Base-by-base conservation (phyloP, 1,284 basidiomycete species). In the Inonotus obliquus region DNA sequence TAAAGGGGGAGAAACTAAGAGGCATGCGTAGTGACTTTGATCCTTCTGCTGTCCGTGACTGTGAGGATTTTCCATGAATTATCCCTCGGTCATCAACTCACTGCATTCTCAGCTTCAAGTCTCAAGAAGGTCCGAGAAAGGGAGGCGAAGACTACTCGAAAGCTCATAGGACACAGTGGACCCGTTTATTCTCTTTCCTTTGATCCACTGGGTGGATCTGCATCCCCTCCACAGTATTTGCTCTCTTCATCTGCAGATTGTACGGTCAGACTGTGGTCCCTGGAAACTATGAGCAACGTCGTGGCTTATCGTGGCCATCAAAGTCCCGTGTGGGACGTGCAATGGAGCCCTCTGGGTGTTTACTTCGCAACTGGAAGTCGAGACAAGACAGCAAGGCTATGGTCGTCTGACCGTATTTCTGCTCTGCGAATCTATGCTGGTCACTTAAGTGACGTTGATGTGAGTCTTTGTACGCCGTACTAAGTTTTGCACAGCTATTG, bases 271-370 rank as follows among this genome's bases (percentile, higher is more conserved):
- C 75, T 99, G 19, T 99, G 97, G 97, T 96, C 94, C 11, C 79
- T 98, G 73, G 95, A 99, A 69, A 98, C 96, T 1, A 89, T 94
- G 80, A 85, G 91, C 23, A 97, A 97, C 67, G 78, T 99, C 7
- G 95, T 96, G 4, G 94, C 91, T 5, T 99, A 96, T 73, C 84
- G 95, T 21, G 97, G 97, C 0, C 97, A 99, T 71, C 90, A 96
- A 71, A 96, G 97, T 72, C 96, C 97, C 0, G 89, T 99, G 0
- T 99, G 97, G 97, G 96, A 98, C 68, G 94, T 97, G 9, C 89
- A 98, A 72, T 99, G 97, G 97, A 95, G 92, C 66, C 96, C 96
- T 6, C 85, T 94, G 77, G 96, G 97, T 4, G 87, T 96, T n/a
- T 98, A 99, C 76, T 99, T 99, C 74, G 96, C 96, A 0, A 96